Conservation (phyloP, 257 asterid genomes). For the Nicotiana paniculata region DNA sequence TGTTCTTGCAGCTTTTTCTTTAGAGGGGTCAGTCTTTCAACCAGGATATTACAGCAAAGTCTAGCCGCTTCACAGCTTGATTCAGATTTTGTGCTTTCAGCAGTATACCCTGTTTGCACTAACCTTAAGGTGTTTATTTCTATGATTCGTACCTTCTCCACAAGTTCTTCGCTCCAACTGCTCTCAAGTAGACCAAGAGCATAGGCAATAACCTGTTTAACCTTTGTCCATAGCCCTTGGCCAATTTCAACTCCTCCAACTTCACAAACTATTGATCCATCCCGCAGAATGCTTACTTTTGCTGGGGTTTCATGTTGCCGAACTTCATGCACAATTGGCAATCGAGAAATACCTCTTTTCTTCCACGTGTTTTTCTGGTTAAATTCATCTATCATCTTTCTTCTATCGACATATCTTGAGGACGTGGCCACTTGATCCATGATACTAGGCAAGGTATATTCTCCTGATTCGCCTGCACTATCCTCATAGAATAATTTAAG, state of each 20-base stretch:
- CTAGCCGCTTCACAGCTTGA: constrained; percentile 72
- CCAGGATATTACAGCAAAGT: constrained; percentile 56
- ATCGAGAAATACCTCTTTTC: constrained; percentile 67
- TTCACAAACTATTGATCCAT: constrained; percentile 64
- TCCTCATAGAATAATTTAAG: constrained; percentile 34
- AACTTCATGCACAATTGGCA: constrained; percentile 48
- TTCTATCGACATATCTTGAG: constrained; percentile 33
- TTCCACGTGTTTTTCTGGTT: constrained; percentile 37
- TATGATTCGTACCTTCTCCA: constrained; percentile 56
- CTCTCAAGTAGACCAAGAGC: constrained; percentile 44
- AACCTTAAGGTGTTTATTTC: constrained; percentile 68
- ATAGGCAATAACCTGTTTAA: constrained; percentile 54
- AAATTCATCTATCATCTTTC: constrained; percentile 26
- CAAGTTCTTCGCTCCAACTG: constrained; percentile 39
- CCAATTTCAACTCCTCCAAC: constrained; percentile 75
- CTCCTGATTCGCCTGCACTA: constrained; percentile 30
- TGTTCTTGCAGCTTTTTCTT: constrained; percentile 39
- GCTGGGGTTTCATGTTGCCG: constrained; percentile 38
- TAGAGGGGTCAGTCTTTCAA: constrained; percentile 44
- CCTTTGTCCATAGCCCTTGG: constrained; percentile 81
- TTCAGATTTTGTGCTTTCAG: constrained; percentile 75
- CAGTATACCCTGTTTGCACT: constrained; percentile 63
- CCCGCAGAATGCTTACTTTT: constrained; percentile 61
- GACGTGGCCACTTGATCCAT: constrained; percentile 49
- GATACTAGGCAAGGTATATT: constrained; percentile 47